Conservation (phyloP, 768 basidiomycete genomes). For the Pleurotus salmoneostramineus region DNA sequence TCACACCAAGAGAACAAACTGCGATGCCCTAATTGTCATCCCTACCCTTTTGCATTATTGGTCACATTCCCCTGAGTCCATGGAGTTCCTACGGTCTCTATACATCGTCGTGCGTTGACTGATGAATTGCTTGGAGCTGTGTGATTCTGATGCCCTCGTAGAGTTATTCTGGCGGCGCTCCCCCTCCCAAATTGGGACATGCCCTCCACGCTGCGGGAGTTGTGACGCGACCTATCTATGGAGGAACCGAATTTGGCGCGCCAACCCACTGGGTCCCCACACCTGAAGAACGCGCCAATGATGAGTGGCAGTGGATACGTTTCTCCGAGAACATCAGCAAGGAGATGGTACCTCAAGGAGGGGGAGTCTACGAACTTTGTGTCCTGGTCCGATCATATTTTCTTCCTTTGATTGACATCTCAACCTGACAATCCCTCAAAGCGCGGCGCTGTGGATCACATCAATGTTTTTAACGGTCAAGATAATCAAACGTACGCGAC, state of each 20-base stretch:
- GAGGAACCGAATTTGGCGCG: conserved; percentile 31
- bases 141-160: conserved; percentile 11
- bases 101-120: conserved; percentile 18
- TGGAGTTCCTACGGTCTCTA: conserved; percentile 21
- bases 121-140: neutral
- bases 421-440: conserved; percentile 1
- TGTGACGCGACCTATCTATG: conserved; percentile 26
- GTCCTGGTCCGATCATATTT: conserved; percentile 16
- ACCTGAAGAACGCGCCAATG: conserved; percentile 12
- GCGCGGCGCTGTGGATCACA: conserved; percentile 14
- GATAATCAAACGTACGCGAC: conserved; percentile 37
- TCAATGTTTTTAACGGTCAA: conserved; percentile 23
- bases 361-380: conserved; percentile 27
- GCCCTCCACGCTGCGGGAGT: conserved; percentile 29
- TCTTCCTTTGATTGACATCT: neutral
- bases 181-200: conserved; percentile 31
- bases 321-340: conserved; percentile 15
- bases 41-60: conserved; percentile 36
- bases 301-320: conserved; percentile 28
- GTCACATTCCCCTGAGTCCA: conserved; percentile 21
- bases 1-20: conserved; percentile 22
- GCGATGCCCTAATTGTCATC: conserved; percentile 26
- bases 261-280: conserved; percentile 14
- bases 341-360: conserved; percentile 24
- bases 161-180: conserved; percentile 30